These are phyloP conservation scores for Brassica juncea DNA, from an alignment of 345 rosid genomes.

Conservation along the genomic window DNA sequence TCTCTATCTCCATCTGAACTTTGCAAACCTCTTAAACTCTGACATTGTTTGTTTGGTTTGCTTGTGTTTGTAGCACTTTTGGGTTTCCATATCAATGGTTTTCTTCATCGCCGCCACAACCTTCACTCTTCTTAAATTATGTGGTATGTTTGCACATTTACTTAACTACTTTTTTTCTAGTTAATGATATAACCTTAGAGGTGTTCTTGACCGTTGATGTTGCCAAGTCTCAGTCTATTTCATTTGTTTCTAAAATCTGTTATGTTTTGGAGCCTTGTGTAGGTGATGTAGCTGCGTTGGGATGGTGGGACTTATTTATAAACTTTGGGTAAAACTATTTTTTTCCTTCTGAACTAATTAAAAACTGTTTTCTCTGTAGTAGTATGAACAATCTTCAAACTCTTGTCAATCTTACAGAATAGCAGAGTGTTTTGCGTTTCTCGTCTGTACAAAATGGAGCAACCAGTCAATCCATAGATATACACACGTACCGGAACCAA, in stretches of 20 bases:
- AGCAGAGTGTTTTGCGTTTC: constrained; percentile 94
- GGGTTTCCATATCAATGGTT: constrained; percentile 93
- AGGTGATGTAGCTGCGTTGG: constrained; percentile 84
- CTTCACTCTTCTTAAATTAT: constrained; percentile 85
- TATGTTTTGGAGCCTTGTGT: constrained; percentile 25
- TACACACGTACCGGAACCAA: constrained; percentile 51
- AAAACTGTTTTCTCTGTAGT: neutral
- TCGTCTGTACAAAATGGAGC: constrained; percentile 85
- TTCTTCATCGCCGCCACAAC: constrained; percentile 87
- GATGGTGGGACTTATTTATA: constrained; percentile 97
- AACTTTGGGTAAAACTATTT: constrained; percentile 66
- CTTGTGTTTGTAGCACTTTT: constrained; percentile 67
- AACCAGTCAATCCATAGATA: constrained; percentile 85
- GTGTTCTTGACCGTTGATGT: neutral
- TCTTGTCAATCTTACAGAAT: constrained; percentile 51
- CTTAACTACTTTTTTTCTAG: neutral
- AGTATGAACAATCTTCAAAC: constrained; percentile 12
- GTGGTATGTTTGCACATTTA: constrained; percentile 54
- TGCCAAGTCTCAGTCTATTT: constrained; percentile 1
- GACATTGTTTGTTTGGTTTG: constrained; percentile 32
- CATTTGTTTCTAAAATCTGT: constrained; percentile 7
- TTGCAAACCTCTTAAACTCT: neutral
- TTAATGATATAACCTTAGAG: neutral
- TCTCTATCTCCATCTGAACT: neutral
- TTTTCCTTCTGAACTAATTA: neutral